Conservation (phyloP, 495 filamentous ascomycete genomes). For the Penicillium cataractarum region DNA sequence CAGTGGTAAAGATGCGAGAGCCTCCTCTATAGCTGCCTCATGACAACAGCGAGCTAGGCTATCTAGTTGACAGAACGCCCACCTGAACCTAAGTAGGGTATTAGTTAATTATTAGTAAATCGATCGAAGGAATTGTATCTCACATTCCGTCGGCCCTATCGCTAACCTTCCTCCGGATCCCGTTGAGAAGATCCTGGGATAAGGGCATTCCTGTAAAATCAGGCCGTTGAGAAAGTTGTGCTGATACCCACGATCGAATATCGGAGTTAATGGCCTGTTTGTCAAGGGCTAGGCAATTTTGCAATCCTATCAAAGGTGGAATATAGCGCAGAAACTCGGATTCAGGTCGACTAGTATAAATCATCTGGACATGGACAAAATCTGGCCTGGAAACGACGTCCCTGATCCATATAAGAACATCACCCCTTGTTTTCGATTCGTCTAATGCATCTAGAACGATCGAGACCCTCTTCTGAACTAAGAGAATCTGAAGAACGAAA, state of each 20-base stretch:
- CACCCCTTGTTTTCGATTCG: conserved; percentile 38
- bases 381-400: conserved; percentile 17
- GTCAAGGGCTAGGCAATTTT: conserved; percentile 22
- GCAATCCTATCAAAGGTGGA: conserved; percentile 16
- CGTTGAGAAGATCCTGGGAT: conserved; percentile 17
- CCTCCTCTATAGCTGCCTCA: conserved; percentile 23
- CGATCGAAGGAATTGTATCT: conserved; percentile 13
- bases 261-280: too few species aligned
- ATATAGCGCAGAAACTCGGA: conserved; percentile 24
- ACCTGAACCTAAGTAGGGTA: conserved; percentile 42
- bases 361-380: conserved; percentile 24
- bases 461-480: conserved; percentile 66
- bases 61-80: conserved; percentile 45
- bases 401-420: conserved; percentile 26
- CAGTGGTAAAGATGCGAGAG: conserved; percentile 36
- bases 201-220: conserved; percentile 28
- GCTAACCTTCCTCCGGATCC: conserved; percentile 23
- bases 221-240: conserved; percentile 25
- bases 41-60: conserved; percentile 33
- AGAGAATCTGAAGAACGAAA: conserved; percentile 20
- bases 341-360: conserved; percentile 36
- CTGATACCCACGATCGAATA: conserved; percentile 30
- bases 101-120: conserved; percentile 19
- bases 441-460: conserved; percentile 85
- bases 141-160: conserved; percentile 42